Evolutionary conservation across 2,329 filamentous ascomycete species (phyloP).

Genomic region (Ceratocystis harringtonii): DNA sequence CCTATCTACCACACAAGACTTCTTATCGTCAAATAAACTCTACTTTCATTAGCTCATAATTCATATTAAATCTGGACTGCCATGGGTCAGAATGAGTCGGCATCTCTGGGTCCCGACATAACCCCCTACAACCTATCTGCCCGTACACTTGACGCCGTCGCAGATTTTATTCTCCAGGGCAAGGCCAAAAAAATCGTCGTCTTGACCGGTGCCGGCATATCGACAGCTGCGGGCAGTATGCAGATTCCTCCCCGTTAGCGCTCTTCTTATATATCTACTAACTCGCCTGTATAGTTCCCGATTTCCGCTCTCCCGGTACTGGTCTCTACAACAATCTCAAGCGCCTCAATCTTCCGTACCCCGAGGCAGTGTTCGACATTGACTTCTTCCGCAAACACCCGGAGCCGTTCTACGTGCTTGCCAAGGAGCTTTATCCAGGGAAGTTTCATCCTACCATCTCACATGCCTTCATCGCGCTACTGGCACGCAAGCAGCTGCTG

Average conservation of each 20-base stretch:
- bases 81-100: slow-evolving; percentile 80
- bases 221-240: slow-evolving; percentile 52
- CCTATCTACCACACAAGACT: too few species aligned
- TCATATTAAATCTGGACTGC: neutral
- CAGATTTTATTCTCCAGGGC: slow-evolving; percentile 63
- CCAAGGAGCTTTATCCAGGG: slow-evolving; percentile 82
- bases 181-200: slow-evolving; percentile 60
- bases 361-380: slow-evolving; percentile 91
- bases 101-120: slow-evolving; percentile 44
- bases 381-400: slow-evolving; percentile 74
- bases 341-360: slow-evolving; percentile 68
- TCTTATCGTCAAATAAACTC: too few species aligned
- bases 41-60: too few species aligned
- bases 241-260: slow-evolving; percentile 11
- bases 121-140: slow-evolving; percentile 49
- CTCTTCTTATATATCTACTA: neutral
- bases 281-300: slow-evolving; percentile 51
- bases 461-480: slow-evolving; percentile 73
- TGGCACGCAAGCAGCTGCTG: slow-evolving; percentile 64
- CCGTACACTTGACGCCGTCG: slow-evolving; percentile 58
- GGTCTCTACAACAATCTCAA: slow-evolving; percentile 89
- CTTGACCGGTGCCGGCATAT: slow-evolving; percentile 83
- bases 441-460: slow-evolving; percentile 78
- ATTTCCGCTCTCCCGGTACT: slow-evolving; percentile 86
- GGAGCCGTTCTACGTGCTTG: slow-evolving; percentile 79